Evolutionary conservation across 495 filamentous ascomycete genomes (phyloP), one percentile per base, ranked within the genome.

Genomic region (Aspergillus affinis): DNA sequence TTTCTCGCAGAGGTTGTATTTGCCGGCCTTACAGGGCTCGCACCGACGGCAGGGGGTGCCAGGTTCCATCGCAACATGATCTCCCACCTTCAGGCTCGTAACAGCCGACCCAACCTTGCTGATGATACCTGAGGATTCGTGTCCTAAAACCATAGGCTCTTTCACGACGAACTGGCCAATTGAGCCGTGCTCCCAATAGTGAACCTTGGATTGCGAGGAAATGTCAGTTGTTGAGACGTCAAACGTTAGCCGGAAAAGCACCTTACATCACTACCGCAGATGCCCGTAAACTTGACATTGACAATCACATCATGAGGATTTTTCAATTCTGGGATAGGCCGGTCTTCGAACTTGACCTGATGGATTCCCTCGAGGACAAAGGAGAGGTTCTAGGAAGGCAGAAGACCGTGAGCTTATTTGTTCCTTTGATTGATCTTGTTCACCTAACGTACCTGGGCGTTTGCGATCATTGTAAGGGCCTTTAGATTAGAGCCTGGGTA

Each of bases 71-170:
- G 82, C 81, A 50, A 84, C 81, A 0, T 69, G 72, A 58, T 83
- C 75, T 48, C 78, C 79, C 10, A 76, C 73, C 61, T 79, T 79
- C 19, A 80, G 58, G 4, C 57, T 65, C 6, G 61, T 75, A 49
- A 80, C 78, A 17, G 71, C 74, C n/a, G 80, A 76, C 41, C 92
- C 92, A 55, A 90, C 82, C 29, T 82, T 67, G 62, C 83, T 74
- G 61, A 96, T 78, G 21, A 90, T 86, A 59, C 90, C 92, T 59
- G 90, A 82, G 13, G 90, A 94, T 74, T 96, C 92, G 80, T 96
- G 92, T 65, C 92, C 92, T n/a, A 96, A 84, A 4, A 95, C 89
- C 91, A 95, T 94, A 46, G 92, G 92, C 18, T 86, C 83, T 65
- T 88, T 88, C 62, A 95, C 82, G 57, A 93, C 80, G 73, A 90